Percentiles rank a stretch among this genome's conserved stretches.
These are phyloP conservation scores for Ophiosphaerella herpotricha DNA, from an alignment of 2,329 filamentous ascomycete genomes.

Conservation along the genomic window DNA sequence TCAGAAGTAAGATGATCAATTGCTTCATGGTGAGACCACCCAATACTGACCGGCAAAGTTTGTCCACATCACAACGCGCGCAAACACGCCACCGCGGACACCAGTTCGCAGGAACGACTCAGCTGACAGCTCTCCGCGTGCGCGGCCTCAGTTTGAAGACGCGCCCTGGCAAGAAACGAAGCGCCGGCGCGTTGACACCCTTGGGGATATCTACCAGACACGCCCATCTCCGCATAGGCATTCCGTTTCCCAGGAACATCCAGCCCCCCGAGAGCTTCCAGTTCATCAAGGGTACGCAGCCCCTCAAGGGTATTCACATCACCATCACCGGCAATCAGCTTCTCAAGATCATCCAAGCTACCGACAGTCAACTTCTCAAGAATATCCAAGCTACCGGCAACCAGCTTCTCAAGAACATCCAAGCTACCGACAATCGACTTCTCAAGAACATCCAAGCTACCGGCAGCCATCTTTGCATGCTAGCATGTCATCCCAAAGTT, in stretches of 20 bases:
- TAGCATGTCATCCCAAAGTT: slow-evolving; percentile 5
- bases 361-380: not conserved
- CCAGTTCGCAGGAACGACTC: slow-evolving; percentile 34
- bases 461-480: slow-evolving; percentile 13
- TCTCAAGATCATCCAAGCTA: slow-evolving; percentile 10
- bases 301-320: too few species aligned
- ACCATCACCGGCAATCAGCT: slow-evolving; percentile 12
- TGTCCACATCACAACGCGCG: slow-evolving; percentile 27
- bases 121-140: slow-evolving; percentile 32
- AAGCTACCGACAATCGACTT: not conserved
- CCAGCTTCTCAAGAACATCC: not conserved
- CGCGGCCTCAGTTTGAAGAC: slow-evolving; percentile 36
- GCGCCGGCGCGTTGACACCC: slow-evolving; percentile 35
- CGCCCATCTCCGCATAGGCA: slow-evolving; percentile 6
- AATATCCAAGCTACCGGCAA: slow-evolving; percentile 10
- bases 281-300: too few species aligned
- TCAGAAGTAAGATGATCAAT: slow-evolving; percentile 26
- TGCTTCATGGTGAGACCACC: too few species aligned
- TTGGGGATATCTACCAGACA: slow-evolving; percentile 22
- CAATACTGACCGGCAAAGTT: slow-evolving; percentile 25
- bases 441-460: slow-evolving; percentile 6
- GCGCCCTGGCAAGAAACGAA: slow-evolving; percentile 32
- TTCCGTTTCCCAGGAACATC: too few species aligned
- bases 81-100: slow-evolving; percentile 41
- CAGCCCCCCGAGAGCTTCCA: too few species aligned